Evolutionary conservation across 106 monocot genomes (phyloP), one percentile per base, ranked within the genome.

Genomic region (Narthecium ossifragum): DNA sequence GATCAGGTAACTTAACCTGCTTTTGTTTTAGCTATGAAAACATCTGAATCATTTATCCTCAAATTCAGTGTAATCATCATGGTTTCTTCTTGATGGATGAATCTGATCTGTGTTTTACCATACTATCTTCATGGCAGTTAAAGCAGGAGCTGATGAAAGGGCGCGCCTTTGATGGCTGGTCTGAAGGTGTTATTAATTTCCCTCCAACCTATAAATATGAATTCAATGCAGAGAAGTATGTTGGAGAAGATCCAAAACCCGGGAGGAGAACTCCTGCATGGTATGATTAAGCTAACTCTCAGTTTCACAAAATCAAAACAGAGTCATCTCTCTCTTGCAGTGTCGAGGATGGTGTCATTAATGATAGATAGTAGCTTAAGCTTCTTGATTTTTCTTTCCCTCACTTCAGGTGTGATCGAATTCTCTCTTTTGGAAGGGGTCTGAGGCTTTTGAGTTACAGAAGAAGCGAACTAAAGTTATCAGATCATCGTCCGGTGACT

Each of bases 181-280:
- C 76, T 6, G 96, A 96, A 71, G 96, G 96, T 17, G 62, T 65
- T 51, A 34, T 96, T 12, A 60, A 86, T 51, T 96, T 96, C 34
- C 77, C 90, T 4, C 96, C 96, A 1, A 96, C 96, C 2, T 96
- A 90, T 40, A 96, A 96, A 62, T 96, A 86, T 38, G 83, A 78
- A 37, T 26, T 75, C 13, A 83, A 79, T 58, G 83, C 96, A 17
- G 74, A 39, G 8, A 76, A 67, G 21, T 96, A 96, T 64, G 56
- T 66, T 30, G 72, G 78, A 53, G 79, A 78, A 34, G 90, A 85
- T 26, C 68, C 49, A 17, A 90, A 75, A 53, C 49, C 62, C 66
- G 80, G 80, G 20, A 80, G 86, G 56, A 83, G 96, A 72, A 85
- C 81, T 61, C 96, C 96, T 27, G 90, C 90, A 56, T 96, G 96